phyloP scores from a whole-genome alignment of 345 rosid species.

The Microcos paniculata region DNA sequence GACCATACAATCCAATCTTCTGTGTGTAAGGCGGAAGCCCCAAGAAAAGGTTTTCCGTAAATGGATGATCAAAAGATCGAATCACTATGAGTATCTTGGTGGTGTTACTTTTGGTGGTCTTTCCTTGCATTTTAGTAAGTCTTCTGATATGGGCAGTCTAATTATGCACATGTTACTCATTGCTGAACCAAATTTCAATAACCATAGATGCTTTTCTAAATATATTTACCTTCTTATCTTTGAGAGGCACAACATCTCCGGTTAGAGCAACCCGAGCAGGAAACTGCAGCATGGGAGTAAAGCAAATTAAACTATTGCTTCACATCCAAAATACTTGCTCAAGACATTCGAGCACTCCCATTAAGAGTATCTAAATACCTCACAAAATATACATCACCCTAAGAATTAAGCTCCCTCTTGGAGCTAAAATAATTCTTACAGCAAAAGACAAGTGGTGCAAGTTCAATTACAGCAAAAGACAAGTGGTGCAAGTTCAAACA shows the following conservation, averaged over 20 bases:
- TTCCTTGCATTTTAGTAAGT: conserved; percentile 5
- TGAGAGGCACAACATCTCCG: conserved; percentile 72
- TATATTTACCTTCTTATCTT: conserved; percentile 56
- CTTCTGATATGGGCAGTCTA: neutral
- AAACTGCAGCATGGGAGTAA: conserved; percentile 46
- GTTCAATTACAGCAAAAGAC: conserved; percentile 13
- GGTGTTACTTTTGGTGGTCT: neutral
- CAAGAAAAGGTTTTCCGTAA: neutral
- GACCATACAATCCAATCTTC: neutral
- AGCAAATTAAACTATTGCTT: conserved; percentile 13
- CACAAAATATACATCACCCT: neutral
- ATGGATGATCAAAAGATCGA: neutral
- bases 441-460: conserved; percentile 15
- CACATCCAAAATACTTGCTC: neutral
- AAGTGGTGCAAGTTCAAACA: conserved; percentile 8
- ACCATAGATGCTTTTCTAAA: neutral
- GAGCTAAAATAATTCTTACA: conserved; percentile 5
- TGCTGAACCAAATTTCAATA: neutral
- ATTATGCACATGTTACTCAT: neutral
- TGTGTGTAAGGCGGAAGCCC: neutral
- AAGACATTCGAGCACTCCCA: neutral
- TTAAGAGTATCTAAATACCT: conserved; percentile 4
- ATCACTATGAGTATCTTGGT: neutral
- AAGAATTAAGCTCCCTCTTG: neutral
- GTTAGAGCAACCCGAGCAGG: conserved; percentile 75